These are phyloP conservation scores for Juncus inflexus DNA, from an alignment of 176 grass and related monocot genomes.

Conservation along the genomic window DNA sequence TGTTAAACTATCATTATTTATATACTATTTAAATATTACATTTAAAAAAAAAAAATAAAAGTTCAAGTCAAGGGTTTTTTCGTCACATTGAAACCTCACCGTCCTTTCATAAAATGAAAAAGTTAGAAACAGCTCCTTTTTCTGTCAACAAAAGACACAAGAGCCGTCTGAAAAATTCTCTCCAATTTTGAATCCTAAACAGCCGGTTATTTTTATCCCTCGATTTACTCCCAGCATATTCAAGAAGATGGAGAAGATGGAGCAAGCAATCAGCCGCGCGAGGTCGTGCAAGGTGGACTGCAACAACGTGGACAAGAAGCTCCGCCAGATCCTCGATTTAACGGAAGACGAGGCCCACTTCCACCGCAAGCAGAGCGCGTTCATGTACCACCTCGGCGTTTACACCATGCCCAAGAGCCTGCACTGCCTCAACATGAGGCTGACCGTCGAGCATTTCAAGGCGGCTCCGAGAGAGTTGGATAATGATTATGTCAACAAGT, in stretches of 20 bases:
- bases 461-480: conserved; percentile 41
- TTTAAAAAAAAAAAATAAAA: no score
- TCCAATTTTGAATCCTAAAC: no score
- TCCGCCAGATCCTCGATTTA: conserved; percentile 89
- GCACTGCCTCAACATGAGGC: conserved; percentile 95
- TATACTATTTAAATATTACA: no score
- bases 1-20: no score
- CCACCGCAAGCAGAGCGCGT: conserved; percentile 98
- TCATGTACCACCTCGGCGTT: conserved; percentile 91
- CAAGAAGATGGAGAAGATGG: conserved; percentile 70
- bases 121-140: no score
- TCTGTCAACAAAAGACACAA: no score
- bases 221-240: conserved; percentile 34
- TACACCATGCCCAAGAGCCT: conserved; percentile 97
- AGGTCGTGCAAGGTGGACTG: conserved; percentile 79
- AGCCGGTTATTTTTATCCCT: no score
- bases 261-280: conserved; percentile 54
- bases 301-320: conserved; percentile 87
- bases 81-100: no score
- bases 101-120: no score
- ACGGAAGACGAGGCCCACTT: conserved; percentile 96
- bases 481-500: conserved; percentile 11
- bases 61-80: no score
- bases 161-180: no score
- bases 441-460: conserved; percentile 96